These are phyloP conservation scores for Ceratonia siliqua DNA, from an alignment of 306 rosid species.

Conservation along the genomic window DNA sequence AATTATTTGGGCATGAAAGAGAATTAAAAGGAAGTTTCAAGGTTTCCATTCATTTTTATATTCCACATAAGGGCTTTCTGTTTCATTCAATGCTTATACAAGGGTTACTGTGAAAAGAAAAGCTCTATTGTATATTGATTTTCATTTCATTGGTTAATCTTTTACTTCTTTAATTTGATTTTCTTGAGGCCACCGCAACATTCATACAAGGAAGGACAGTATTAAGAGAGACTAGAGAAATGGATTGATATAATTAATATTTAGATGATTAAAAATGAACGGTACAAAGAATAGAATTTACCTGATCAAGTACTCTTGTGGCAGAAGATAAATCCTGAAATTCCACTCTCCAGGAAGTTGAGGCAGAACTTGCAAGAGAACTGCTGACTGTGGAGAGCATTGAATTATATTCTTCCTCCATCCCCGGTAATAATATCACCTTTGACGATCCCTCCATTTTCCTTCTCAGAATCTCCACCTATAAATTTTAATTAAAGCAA, in stretches of 20 bases:
- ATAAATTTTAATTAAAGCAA: constrained; percentile 17
- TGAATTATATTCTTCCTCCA: constrained; percentile 92
- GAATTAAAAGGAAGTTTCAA: too few relatives aligned
- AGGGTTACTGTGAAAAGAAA: not conserved
- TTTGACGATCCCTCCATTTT: constrained; percentile 90
- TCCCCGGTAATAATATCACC: constrained; percentile 74
- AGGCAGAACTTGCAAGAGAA: constrained; percentile 58
- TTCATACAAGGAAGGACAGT: too few relatives aligned
- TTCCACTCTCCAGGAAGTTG: constrained; percentile 65
- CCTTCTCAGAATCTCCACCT: constrained; percentile 86
- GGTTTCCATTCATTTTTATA: too few relatives aligned
- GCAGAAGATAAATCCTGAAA: constrained; percentile 48
- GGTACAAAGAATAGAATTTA: too few relatives aligned
- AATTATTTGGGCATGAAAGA: too few relatives aligned
- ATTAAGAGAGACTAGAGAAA: too few relatives aligned
- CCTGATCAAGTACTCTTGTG: constrained; percentile 42
- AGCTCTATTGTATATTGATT: too few relatives aligned
- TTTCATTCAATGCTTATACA: not conserved
- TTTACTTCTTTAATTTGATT: too few relatives aligned
- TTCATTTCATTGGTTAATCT: too few relatives aligned
- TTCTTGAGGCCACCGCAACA: too few relatives aligned
- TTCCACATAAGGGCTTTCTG: not conserved
- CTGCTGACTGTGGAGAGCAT: constrained; percentile 59
- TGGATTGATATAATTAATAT: too few relatives aligned
- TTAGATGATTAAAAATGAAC: too few relatives aligned